These are phyloP conservation scores for Aspergillus conjunctus DNA, from an alignment of 495 filamentous ascomycete species.

Conservation along the genomic window DNA sequence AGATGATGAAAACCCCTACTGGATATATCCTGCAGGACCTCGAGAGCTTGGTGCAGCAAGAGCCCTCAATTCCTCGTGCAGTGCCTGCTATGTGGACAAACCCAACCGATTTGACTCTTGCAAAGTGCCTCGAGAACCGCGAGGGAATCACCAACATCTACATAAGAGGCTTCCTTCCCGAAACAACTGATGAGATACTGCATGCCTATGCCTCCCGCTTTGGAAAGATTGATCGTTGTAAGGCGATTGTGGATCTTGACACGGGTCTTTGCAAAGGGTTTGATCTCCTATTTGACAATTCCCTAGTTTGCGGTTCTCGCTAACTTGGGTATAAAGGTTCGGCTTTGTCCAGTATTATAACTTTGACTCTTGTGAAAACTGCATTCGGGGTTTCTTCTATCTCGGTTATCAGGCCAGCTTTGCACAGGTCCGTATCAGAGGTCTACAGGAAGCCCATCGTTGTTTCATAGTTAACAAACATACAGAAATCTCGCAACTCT, in stretches of 20 bases:
- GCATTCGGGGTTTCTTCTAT: slow-evolving; percentile 93
- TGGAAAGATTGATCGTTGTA: slow-evolving; percentile 87
- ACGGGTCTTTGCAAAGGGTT: slow-evolving; percentile 95
- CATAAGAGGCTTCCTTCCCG: slow-evolving; percentile 90
- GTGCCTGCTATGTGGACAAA: slow-evolving; percentile 83
- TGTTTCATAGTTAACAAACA: slow-evolving; percentile 19
- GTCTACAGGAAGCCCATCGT: slow-evolving; percentile 4
- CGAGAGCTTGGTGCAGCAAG: slow-evolving; percentile 67
- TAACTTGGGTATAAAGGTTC: slow-evolving; percentile 57
- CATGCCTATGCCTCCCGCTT: slow-evolving; percentile 81
- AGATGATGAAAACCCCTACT: slow-evolving; percentile 50
- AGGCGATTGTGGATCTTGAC: slow-evolving; percentile 93
- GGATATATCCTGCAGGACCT: slow-evolving; percentile 66
- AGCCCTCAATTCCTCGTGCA: slow-evolving; percentile 83
- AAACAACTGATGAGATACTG: slow-evolving; percentile 90
- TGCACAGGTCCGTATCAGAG: slow-evolving; percentile 62
- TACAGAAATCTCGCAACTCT: slow-evolving; percentile 90
- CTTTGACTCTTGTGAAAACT: slow-evolving; percentile 86
- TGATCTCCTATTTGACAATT: slow-evolving; percentile 24
- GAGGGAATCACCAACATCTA: slow-evolving; percentile 93
- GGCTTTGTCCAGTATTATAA: slow-evolving; percentile 94
- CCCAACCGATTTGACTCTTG: slow-evolving; percentile 73
- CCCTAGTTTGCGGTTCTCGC: background rate
- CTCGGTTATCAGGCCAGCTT: slow-evolving; percentile 96
- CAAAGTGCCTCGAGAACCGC: slow-evolving; percentile 88